Conservation (phyloP, 352 stramenopile genomes). For the Phytophthora agathidicida region DNA sequence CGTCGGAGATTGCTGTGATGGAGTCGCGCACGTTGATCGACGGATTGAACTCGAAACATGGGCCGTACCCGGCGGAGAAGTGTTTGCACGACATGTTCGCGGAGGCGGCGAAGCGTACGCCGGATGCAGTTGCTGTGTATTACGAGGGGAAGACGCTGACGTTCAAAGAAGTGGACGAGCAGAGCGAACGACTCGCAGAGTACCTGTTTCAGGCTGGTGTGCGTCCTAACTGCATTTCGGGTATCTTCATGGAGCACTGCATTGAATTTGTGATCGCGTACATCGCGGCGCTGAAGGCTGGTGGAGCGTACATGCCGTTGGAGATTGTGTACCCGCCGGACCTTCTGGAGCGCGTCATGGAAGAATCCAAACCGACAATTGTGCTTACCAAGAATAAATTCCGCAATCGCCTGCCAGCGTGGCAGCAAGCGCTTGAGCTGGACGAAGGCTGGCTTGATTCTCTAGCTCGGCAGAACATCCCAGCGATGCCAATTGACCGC, state of each 20-base stretch:
- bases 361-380: conserved; percentile 87
- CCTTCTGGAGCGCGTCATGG: conserved; percentile 89
- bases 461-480: conserved; percentile 35
- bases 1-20: conserved; percentile 39
- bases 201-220: conserved; percentile 70
- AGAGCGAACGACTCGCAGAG: conserved; percentile 68
- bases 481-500: conserved; percentile 60
- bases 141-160: conserved; percentile 75
- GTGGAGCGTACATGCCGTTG: conserved; percentile 91
- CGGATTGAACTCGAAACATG: conserved; percentile 53
- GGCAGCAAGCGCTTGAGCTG: conserved; percentile 73
- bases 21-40: conserved; percentile 58
- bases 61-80: conserved; percentile 65
- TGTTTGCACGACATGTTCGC: conserved; percentile 87
- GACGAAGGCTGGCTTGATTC: conserved; percentile 59
- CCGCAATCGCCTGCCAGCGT: conserved; percentile 66
- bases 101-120: conserved; percentile 66
- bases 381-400: conserved; percentile 86
- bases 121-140: conserved; percentile 69
- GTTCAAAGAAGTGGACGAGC: conserved; percentile 72
- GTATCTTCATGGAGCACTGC: conserved; percentile 93
- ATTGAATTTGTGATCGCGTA: conserved; percentile 93
- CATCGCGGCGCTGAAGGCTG: conserved; percentile 90
- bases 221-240: conserved; percentile 70
- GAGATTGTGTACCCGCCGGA: conserved; percentile 91